Percentiles rank a stretch among this genome's conserved stretches.
Conservation (phyloP, 441 rosid species). For the Populus trichocarpa region DNA sequence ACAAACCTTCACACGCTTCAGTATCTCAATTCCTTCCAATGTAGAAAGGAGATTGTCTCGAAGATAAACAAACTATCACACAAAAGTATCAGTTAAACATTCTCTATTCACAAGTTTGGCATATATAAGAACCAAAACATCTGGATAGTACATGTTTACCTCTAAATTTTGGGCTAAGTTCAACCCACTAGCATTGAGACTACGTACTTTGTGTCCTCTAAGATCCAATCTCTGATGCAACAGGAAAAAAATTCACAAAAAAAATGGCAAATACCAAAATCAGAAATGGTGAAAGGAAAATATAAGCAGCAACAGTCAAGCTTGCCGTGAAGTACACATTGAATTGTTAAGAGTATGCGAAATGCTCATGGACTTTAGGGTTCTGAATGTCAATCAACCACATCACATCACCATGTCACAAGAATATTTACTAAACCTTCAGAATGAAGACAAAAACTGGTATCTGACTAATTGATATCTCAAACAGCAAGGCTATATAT, state of each 20-base stretch:
- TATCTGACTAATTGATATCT: neutral
- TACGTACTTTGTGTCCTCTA: conserved; percentile 91
- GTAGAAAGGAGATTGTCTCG: conserved; percentile 91
- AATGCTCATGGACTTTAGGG: neutral
- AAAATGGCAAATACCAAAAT: conserved; percentile 1
- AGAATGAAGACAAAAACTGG: neutral
- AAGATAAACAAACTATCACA: conserved; percentile 90
- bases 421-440: neutral
- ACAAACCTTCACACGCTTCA: conserved; percentile 92
- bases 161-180: conserved; percentile 84
- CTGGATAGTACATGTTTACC: conserved; percentile 39
- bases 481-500: no score
- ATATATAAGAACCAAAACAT: conserved; percentile 12
- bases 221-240: conserved; percentile 80
- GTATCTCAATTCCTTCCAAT: conserved; percentile 91
- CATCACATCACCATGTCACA: neutral
- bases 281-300: neutral
- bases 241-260: no score
- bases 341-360: neutral
- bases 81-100: conserved; percentile 16
- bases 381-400: neutral
- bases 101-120: conserved; percentile 3
- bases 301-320: neutral
- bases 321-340: neutral
- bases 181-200: conserved; percentile 74